A percentile compares a stretch with the other conserved stretches of the same genome.
phyloP scores from a whole-genome alignment of 805 yeast genomes.

The Starmera caribaea region DNA sequence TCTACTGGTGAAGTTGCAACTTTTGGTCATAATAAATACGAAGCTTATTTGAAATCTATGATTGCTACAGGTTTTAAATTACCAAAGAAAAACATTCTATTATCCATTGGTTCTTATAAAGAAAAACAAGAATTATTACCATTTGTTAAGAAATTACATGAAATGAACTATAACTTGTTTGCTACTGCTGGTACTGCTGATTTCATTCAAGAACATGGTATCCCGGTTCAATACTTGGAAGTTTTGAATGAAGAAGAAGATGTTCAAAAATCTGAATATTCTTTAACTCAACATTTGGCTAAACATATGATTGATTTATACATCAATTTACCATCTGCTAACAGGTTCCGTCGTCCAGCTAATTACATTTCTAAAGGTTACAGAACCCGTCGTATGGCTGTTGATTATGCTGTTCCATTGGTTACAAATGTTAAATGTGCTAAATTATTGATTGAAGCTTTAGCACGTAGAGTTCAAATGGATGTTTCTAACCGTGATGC shows the following conservation, averaged over 20 bases:
- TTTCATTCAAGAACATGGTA: slow-evolving; percentile 87
- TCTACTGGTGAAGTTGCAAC: slow-evolving; percentile 99
- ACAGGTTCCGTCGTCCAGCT: slow-evolving; percentile 98
- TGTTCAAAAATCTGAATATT: slow-evolving; percentile 85
- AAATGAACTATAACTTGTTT: slow-evolving; percentile 81
- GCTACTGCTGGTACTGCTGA: slow-evolving; percentile 99
- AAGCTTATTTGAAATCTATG: slow-evolving; percentile 92
- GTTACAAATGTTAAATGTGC: slow-evolving; percentile 98
- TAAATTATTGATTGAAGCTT: slow-evolving; percentile 89
- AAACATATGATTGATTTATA: slow-evolving; percentile 93
- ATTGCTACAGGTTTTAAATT: slow-evolving; percentile 91
- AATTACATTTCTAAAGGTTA: slow-evolving; percentile 96
- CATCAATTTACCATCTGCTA: slow-evolving; percentile 93
- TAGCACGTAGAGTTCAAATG: slow-evolving; percentile 56
- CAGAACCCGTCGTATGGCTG: slow-evolving; percentile 99
- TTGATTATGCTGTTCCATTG: slow-evolving; percentile 94
- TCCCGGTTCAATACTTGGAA: slow-evolving; percentile 93
- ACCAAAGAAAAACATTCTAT: slow-evolving; percentile 88
- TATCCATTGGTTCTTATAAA: slow-evolving; percentile 93
- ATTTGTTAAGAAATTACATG: slow-evolving; percentile 66
- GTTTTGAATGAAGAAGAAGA: slow-evolving; percentile 61
- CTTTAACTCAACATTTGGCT: slow-evolving; percentile 92
- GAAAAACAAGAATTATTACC: slow-evolving; percentile 94
- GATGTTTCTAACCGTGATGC: slow-evolving; percentile 74
- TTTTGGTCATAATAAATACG: slow-evolving; percentile 92